A percentile compares a stretch with the other conserved stretches of the same genome.
These are phyloP conservation scores for Erysiphe pulchra DNA, from an alignment of 2,329 filamentous ascomycete genomes.

Conservation along the genomic window DNA sequence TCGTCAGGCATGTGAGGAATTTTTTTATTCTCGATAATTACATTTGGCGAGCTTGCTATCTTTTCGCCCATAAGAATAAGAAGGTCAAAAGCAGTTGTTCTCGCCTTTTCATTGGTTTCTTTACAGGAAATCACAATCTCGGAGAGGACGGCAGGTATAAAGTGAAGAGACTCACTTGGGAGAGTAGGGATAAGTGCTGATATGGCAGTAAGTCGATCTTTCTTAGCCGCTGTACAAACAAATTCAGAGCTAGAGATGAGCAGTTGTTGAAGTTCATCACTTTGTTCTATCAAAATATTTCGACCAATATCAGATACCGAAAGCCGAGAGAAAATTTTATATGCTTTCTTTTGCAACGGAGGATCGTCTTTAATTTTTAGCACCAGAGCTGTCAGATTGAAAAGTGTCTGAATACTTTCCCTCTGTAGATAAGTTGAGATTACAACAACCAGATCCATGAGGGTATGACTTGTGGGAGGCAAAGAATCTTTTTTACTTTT, in stretches of 20 bases:
- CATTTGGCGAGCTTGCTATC: conserved; percentile 39
- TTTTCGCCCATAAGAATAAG: conserved; percentile 71
- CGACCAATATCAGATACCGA: conserved; percentile 56
- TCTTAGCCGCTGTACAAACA: conserved; percentile 60
- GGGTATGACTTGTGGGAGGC: conserved; percentile 77
- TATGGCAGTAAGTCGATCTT: conserved; percentile 68
- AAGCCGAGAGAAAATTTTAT: conserved; percentile 85
- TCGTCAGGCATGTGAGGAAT: conserved; percentile 68
- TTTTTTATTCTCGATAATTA: conserved; percentile 59
- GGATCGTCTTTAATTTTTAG: conserved; percentile 63
- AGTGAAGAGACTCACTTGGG: conserved; percentile 57
- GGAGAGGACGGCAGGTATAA: conserved; percentile 73
- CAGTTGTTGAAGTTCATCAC: conserved; percentile 54
- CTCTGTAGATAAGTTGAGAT: conserved; percentile 83
- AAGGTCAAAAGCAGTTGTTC: conserved; percentile 71
- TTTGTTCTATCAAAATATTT: conserved; percentile 50
- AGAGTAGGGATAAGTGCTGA: conserved; percentile 56
- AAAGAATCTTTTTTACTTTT: conserved; percentile 37
- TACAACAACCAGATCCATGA: conserved; percentile 92
- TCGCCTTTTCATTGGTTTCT: conserved; percentile 86
- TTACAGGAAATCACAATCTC: conserved; percentile 94
- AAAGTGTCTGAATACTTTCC: conserved; percentile 61
- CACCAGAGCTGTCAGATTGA: conserved; percentile 63
- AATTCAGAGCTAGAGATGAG: conserved; percentile 59
- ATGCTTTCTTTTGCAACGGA: conserved; percentile 94